Evolutionary conservation across 768 basidiomycete genomes (phyloP).

Genomic region (Lactarius sp.): DNA sequence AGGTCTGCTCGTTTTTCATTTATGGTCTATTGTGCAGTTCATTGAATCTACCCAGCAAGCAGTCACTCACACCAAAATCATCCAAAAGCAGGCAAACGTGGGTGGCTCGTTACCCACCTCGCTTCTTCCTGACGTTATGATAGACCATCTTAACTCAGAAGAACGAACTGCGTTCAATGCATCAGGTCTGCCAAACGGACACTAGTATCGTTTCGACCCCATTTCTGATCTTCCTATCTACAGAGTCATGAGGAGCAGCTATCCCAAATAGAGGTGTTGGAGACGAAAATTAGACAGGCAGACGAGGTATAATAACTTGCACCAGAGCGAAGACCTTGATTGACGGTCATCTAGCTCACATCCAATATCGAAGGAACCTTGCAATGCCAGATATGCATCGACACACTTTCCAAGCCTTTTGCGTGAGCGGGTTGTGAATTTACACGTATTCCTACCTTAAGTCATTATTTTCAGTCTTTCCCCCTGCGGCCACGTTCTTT

Average conservation of each 20-base stretch:
- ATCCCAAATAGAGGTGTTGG: slow-evolving; percentile 40
- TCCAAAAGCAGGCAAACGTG: slow-evolving; percentile 54
- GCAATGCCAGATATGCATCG: slow-evolving; percentile 78
- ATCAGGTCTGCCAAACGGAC: slow-evolving; percentile 33
- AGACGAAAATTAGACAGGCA: slow-evolving; percentile 44
- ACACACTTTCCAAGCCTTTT: slow-evolving; percentile 57
- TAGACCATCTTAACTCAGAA: slow-evolving; percentile 53
- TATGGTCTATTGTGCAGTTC: not conserved
- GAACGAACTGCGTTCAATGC: slow-evolving; percentile 37
- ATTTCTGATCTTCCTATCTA: slow-evolving; percentile 1
- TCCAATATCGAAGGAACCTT: slow-evolving; percentile 52
- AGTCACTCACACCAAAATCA: slow-evolving; percentile 44
- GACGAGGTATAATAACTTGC: slow-evolving; percentile 47
- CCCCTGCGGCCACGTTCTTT: slow-evolving; percentile 78
- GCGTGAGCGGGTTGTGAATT: slow-evolving; percentile 43
- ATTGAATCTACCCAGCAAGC: slow-evolving; percentile 31
- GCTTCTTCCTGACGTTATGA: not conserved
- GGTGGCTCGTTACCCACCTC: not conserved
- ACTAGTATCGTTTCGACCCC: not conserved
- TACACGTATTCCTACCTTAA: slow-evolving; percentile 18
- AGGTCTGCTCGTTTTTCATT: slow-evolving; percentile 28
- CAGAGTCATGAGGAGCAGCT: slow-evolving; percentile 47
- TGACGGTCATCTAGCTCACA: slow-evolving; percentile 40
- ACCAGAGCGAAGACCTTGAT: not conserved
- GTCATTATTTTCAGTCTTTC: slow-evolving; percentile 43